Evolutionary conservation across 2,329 filamentous ascomycete genomes (phyloP).

Genomic region (Talaromyces amestolkiae): DNA sequence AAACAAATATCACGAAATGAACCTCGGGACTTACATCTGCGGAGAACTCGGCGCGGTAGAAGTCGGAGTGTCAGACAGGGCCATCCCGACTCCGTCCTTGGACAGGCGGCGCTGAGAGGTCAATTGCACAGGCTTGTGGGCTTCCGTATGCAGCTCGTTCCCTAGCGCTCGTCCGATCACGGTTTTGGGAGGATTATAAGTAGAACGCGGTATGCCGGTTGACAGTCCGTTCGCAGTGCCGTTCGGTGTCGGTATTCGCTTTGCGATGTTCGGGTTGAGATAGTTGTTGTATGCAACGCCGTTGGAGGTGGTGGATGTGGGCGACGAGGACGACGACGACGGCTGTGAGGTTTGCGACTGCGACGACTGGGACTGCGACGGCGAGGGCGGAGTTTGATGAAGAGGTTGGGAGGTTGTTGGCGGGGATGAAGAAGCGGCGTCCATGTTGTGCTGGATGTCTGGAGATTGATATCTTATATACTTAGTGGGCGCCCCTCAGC

Average conservation of each 20-base stretch:
- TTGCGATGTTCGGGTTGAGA: slow-evolving; percentile 1
- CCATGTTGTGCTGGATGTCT: background rate
- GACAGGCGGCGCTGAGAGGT: slow-evolving; percentile 29
- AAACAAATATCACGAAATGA: slow-evolving; percentile 17
- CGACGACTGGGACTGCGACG: background rate
- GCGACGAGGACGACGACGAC: slow-evolving; percentile 7
- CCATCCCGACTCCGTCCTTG: slow-evolving; percentile 51
- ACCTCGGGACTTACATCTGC: slow-evolving; percentile 53
- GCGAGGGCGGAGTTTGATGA: slow-evolving; percentile 1
- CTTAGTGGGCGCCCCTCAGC: background rate
- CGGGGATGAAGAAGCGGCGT: slow-evolving; percentile 7
- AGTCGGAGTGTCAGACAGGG: slow-evolving; percentile 62
- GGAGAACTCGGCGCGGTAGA: slow-evolving; percentile 63
- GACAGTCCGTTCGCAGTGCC: background rate
- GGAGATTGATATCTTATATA: background rate
- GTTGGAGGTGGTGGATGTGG: background rate
- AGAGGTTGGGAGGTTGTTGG: background rate
- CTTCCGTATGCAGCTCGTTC: slow-evolving; percentile 41
- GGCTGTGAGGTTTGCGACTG: background rate
- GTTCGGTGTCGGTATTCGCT: background rate
- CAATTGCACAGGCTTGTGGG: slow-evolving; percentile 25
- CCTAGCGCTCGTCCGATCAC: slow-evolving; percentile 44
- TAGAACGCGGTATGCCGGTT: slow-evolving; percentile 14
- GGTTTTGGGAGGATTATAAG: slow-evolving; percentile 37
- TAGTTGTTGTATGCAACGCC: background rate